Conservation (phyloP, 1,284 basidiomycete species). For the Cutaneotrichosporon cutaneum region DNA sequence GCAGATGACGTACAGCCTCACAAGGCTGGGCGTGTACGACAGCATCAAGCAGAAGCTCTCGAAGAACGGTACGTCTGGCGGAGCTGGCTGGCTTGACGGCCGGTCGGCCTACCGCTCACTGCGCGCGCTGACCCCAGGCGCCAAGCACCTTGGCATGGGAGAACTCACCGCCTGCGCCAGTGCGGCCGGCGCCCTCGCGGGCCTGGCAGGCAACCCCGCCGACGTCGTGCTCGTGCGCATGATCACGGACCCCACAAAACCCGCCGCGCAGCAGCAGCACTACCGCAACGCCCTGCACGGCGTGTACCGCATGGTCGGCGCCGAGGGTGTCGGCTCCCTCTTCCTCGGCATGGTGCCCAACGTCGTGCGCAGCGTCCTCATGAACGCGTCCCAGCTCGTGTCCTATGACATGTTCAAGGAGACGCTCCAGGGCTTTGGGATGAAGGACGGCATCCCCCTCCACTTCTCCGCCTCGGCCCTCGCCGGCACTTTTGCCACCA, state of each 20-base stretch:
- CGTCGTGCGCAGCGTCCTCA: conserved; percentile 56
- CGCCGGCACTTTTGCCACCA: conserved; percentile 59
- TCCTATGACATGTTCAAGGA: conserved; percentile 59
- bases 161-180: conserved; percentile 47
- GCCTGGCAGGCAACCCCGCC: conserved; percentile 50
- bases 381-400: conserved; percentile 58
- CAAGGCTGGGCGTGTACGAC: conserved; percentile 51
- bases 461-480: conserved; percentile 56
- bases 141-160: conserved; percentile 41
- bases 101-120: background rate
- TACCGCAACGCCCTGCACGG: conserved; percentile 55
- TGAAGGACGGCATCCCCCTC: conserved; percentile 55
- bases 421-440: conserved; percentile 49
- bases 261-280: conserved; percentile 37
- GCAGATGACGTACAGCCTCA: conserved; percentile 52
- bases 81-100: background rate
- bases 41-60: conserved; percentile 43
- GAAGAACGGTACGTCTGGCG: conserved; percentile 27
- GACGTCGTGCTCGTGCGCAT: conserved; percentile 44
- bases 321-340: conserved; percentile 55
- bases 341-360: conserved; percentile 57
- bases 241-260: conserved; percentile 50
- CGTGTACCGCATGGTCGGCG: conserved; percentile 53
- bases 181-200: conserved; percentile 46
- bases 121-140: conserved; percentile 22